Conservation (phyloP, 306 rosid species). For the Cicer judaicum region DNA sequence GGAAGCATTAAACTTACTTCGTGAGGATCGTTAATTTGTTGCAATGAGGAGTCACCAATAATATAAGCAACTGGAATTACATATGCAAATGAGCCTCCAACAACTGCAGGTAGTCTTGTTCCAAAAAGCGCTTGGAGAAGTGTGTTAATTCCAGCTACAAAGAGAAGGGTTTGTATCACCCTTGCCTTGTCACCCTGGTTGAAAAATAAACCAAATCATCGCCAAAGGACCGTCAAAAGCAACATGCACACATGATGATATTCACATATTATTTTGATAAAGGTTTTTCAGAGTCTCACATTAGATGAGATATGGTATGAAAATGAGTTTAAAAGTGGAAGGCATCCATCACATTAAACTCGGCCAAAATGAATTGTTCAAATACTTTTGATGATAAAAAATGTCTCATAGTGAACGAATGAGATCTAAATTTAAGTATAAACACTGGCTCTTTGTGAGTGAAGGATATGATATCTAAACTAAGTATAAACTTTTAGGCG, state of each 20-base stretch:
- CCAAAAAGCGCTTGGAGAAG: conserved; percentile 99
- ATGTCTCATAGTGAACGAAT: background rate
- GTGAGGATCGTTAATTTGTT: conserved; percentile 67
- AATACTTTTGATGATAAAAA: background rate
- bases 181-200: conserved; percentile 89
- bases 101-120: conserved; percentile 91
- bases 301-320: no score
- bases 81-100: conserved; percentile 96
- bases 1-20: conserved; percentile 65
- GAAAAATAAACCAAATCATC: conserved; percentile 36
- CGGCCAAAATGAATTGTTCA: background rate
- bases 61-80: conserved; percentile 82
- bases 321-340: no score
- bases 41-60: conserved; percentile 71
- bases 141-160: conserved; percentile 91
- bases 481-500: conserved; percentile 1
- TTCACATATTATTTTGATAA: background rate
- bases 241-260: conserved; percentile 6
- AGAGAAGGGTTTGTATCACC: conserved; percentile 90
- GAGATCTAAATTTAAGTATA: background rate
- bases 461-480: background rate
- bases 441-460: background rate
- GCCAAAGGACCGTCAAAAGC: background rate
- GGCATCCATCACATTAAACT: no score
- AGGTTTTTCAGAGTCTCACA: no score